Evolutionary conservation across 345 rosid genomes (phyloP), one percentile per base, ranked within the genome.

Genomic region (Heritiera littoralis): DNA sequence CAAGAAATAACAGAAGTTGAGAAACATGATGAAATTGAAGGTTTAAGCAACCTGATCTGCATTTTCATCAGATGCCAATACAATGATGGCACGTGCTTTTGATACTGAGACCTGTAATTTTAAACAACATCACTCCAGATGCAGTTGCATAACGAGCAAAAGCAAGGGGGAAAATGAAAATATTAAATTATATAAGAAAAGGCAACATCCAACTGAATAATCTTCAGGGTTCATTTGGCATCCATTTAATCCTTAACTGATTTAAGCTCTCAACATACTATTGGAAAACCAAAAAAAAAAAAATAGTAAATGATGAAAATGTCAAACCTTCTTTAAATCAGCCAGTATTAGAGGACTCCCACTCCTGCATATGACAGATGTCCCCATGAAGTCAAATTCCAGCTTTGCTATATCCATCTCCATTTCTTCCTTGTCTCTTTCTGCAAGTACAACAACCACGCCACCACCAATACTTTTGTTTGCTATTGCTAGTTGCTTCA

Each of bases 361-460:
- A 81, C 97, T 94, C 87, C 97, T 90, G 84, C 97, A 94, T 80
- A 94, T 94, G 68, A 93, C 95, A 41, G 94, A 89, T 18, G 97
- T 94, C 48, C 97, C 97, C 98, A 94, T 90, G 55, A 94, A 89
- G 86, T 93, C 93, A 78, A 94, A 94, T 82, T 93, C 97, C 68
- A 94, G 86, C 79, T 91, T 94, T 58, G 94, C 86, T 79, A 94
- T 94, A 74, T 94, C 93, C 82, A 87, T 80, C 86, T 94, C 98
- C 97, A 94, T 93, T 88, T 94, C 98, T 80, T 93, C 97, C 85
- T 93, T 94, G 80, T 94, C 97, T 85, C 94, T 88, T 86, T 91
- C 98, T 3, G 98, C 97, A 58, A 94, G 83, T 49, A 94, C 98
- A 10, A 94, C 97, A 11, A 92, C 83, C 74, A 92, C 91, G 64